Percentiles rank a stretch among this genome's conserved stretches.
Evolutionary conservation across 73 alveolate genomes (phyloP).

Genomic region (Tetrahymena thermophila): DNA sequence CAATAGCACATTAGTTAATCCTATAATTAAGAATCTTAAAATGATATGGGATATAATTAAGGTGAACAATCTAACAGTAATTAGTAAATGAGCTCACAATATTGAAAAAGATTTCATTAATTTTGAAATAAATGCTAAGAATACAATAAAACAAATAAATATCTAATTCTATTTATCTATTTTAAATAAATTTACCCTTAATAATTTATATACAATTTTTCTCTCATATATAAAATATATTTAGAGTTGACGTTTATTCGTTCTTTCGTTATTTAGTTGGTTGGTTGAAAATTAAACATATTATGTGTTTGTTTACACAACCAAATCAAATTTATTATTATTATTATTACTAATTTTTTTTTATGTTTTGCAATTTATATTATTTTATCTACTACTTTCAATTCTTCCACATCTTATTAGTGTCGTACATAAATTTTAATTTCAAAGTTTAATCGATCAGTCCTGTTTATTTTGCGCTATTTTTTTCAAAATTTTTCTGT

Average conservation of each 20-base stretch:
- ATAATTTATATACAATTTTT: no score
- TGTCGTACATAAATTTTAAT: no score
- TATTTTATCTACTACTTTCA: background rate
- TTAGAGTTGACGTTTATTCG: background rate
- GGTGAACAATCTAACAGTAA: background rate
- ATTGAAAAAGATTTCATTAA: background rate
- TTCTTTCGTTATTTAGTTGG: background rate
- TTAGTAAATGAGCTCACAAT: background rate
- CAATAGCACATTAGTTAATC: background rate
- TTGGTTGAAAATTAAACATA: background rate
- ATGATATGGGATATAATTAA: background rate
- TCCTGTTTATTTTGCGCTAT: background rate
- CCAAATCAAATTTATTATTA: background rate
- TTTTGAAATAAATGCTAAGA: background rate
- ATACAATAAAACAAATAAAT: background rate
- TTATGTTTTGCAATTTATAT: background rate
- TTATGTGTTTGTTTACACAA: background rate
- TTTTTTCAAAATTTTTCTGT: background rate
- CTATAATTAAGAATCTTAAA: background rate
- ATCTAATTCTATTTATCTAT: background rate
- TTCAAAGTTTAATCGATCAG: background rate
- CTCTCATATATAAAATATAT: background rate
- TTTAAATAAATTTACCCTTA: no score
- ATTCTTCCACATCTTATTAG: background rate
- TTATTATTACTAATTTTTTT: no score